A percentile compares a stretch with the other conserved stretches of the same genome.
phyloP scores from a whole-genome alignment of 176 grass and related monocot genomes.

The Rhynchospora breviuscula region DNA sequence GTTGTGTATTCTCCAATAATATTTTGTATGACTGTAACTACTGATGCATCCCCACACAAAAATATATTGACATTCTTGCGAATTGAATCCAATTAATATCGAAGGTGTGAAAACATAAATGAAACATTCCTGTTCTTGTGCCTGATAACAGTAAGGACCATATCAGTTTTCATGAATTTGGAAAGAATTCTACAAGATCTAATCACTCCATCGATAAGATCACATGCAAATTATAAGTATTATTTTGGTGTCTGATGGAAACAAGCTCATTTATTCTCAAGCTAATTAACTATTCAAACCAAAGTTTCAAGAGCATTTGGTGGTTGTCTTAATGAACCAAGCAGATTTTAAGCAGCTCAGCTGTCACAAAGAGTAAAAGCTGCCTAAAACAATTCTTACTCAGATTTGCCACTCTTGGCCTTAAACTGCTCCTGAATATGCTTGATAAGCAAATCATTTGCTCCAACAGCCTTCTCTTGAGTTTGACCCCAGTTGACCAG shows the following conservation, averaged over 20 bases:
- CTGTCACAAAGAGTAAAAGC: background rate
- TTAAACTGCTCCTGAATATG: conserved; percentile 97
- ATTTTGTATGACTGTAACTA: background rate
- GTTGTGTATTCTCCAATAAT: background rate
- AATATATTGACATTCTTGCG: background rate
- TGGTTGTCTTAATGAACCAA: background rate
- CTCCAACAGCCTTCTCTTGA: conserved; percentile 86
- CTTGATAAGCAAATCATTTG: conserved; percentile 91
- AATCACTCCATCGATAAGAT: background rate
- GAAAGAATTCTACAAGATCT: background rate
- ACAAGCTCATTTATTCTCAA: background rate
- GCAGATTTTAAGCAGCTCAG: background rate
- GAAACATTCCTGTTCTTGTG: background rate
- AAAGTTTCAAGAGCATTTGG: background rate
- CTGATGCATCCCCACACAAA: background rate
- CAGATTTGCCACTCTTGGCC: conserved; percentile 80
- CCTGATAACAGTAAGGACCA: background rate
- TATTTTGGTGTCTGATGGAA: background rate
- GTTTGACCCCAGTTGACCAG: conserved; percentile 76
- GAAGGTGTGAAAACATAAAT: background rate
- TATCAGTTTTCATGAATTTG: background rate
- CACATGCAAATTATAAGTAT: background rate
- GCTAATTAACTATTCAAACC: background rate
- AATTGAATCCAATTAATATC: background rate
- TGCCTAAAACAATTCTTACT: conserved; percentile 48